Conservation (phyloP, 495 filamentous ascomycete genomes). For the Xylaria palmicola region DNA sequence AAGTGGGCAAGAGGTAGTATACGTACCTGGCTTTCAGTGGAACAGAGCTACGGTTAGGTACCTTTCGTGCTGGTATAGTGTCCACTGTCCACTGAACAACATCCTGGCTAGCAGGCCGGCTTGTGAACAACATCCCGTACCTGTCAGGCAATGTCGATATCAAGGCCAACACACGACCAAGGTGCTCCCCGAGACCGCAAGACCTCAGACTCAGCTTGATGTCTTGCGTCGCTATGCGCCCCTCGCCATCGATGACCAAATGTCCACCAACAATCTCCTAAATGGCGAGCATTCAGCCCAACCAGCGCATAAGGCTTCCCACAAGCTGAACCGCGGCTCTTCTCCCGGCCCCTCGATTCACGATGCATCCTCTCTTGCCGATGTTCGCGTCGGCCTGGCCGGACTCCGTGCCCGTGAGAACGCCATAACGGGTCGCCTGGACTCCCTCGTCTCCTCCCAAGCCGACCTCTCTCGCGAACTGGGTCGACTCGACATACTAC, state of each 20-base stretch:
- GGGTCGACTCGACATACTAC: constrained; percentile 82
- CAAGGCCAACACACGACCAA: neutral
- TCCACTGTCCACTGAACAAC: too few relatives aligned
- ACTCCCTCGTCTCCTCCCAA: constrained; percentile 72
- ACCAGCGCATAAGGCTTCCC: constrained; percentile 20
- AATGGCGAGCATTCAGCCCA: constrained; percentile 34
- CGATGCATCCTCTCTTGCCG: constrained; percentile 68
- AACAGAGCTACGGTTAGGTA: neutral
- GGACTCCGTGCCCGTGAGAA: constrained; percentile 74
- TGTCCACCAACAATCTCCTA: constrained; percentile 34
- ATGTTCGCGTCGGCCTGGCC: constrained; percentile 73
- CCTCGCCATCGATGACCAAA: constrained; percentile 25
- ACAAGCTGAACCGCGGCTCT: constrained; percentile 27
- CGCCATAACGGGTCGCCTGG: constrained; percentile 69
- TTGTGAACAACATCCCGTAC: neutral
- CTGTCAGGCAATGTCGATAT: neutral
- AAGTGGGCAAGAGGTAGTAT: too few relatives aligned
- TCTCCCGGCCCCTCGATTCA: constrained; percentile 50
- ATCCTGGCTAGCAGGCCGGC: neutral
- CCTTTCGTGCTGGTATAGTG: too few relatives aligned
- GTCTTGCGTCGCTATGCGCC: constrained; percentile 33
- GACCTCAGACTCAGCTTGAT: constrained; percentile 20
- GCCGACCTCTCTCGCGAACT: constrained; percentile 81
- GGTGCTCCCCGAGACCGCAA: constrained; percentile 8
- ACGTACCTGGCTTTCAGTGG: neutral